Evolutionary conservation across 768 basidiomycete species (phyloP).

Genomic region (Trametes meyenii): DNA sequence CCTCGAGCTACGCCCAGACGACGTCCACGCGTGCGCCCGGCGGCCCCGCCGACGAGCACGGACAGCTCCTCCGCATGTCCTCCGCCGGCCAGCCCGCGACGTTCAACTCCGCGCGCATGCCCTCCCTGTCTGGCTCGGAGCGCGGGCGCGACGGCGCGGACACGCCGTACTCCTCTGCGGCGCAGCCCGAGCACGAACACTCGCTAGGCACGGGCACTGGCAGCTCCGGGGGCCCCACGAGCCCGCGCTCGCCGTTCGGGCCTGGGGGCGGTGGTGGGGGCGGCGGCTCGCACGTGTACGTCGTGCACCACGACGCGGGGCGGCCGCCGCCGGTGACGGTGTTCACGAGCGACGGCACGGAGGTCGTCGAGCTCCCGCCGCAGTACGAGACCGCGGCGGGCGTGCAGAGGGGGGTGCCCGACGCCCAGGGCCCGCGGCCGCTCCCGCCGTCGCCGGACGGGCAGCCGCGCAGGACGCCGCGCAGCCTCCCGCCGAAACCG

Average conservation of each 20-base stretch:
- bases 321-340: slow-evolving; percentile 56
- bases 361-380: slow-evolving; percentile 64
- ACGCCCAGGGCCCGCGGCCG: not conserved
- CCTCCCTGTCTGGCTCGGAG: not conserved
- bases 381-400: slow-evolving; percentile 38
- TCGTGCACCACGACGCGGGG: slow-evolving; percentile 65
- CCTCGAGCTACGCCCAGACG: not conserved
- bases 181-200: slow-evolving; percentile 7
- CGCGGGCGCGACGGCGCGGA: not conserved
- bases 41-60: slow-evolving; percentile 6
- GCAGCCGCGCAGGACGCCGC: slow-evolving; percentile 13
- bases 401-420: not conserved
- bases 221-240: not conserved
- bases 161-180: not conserved
- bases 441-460: slow-evolving; percentile 7
- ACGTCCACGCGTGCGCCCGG: not conserved
- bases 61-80: not conserved
- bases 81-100: not conserved
- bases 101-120: not conserved
- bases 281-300: slow-evolving; percentile 46
- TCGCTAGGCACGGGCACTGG: not conserved
- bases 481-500: slow-evolving; percentile 10
- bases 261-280: slow-evolving; percentile 5
- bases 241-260: slow-evolving; percentile 6
- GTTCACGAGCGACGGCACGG: slow-evolving; percentile 54